Evolutionary conservation across 306 rosid genomes (phyloP), one percentile per base, ranked within the genome.

Genomic region (Mimosa pudica): DNA sequence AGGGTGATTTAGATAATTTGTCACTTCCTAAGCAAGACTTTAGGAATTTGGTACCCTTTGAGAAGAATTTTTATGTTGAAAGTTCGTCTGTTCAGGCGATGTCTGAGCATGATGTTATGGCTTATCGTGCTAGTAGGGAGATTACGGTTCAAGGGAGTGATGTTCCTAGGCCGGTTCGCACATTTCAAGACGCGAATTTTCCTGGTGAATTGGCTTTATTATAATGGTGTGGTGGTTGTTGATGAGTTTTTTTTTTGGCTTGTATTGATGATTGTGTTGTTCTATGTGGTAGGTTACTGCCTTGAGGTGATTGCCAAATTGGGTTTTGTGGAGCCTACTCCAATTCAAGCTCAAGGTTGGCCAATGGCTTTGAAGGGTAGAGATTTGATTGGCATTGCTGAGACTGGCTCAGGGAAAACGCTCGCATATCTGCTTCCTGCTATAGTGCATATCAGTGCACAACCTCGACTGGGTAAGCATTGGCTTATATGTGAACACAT

Each of bases 311-410:
- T 95, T 83, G 94, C 89, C 14, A 92, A 89, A n/a, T 83, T 90
- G 92, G 98, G 98, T 70, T 95, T 95, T 82, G 90, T 87, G 61
- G 98, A 95, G 85, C 98, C 98, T 44, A 95, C 98, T 11, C 90
- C 98, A 76, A 95, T 95, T 81, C 98, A 95, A 84, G 92, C 98
- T 83, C 98, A 95, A 77, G 98, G 98, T 79, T 95, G 98, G 98
- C 98, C 98, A 44, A 95, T 95, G 97, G 98, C 98, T 83, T 86
- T 95, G 24, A 95, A 86, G 80, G 98, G 98, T 83, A 88, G 98
- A 81, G 98, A 95, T 83, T 86, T 95, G 77, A 75, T 95, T 79
- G 98, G 98, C 81, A 95, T 95, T 85, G 98, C 98, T 10, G 98
- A 95, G 89, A 95, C 98, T 52, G 98, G 98, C 77, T 95, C 98